Evolutionary conservation across 2,329 filamentous ascomycete genomes (phyloP), one percentile per base, ranked within the genome.

Genomic region (Aspergillus sp.): DNA sequence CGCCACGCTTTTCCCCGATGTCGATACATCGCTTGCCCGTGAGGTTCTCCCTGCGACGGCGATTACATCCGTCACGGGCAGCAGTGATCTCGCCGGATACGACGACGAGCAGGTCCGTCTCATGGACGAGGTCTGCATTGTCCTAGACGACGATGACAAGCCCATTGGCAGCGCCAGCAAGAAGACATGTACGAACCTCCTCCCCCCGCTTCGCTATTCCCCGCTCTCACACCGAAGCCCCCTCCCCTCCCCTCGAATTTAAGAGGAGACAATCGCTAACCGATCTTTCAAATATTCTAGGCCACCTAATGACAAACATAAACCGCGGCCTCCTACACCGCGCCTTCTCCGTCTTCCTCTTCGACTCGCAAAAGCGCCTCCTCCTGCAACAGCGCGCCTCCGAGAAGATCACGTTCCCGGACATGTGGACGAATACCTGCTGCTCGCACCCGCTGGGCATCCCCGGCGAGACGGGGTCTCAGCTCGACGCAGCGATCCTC

Each of bases 371-470:
- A 76, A 96, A 97, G 79, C 90, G 93, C 71, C 84, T 98, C 63
- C 90, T 99, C 49, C 88, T 99, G 55, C 95, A 99, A 81, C 95
- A 98, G 83, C 91, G 95, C 69, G 95, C 95, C 30, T 83, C 89
- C 46, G 94, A 98, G 82, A 99, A 99, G 84, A 99, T 99, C 75
- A 99, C 95, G 7, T 99, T 99, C 81, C 94, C 95, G 53, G 92
- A 97, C 76, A 93, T 97, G 90, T 99, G 95, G 95, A 99, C 95
- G 66, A 99, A 99, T 81, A 99, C 95, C 34, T 99, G 95, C 85
- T 99, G 95, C 84, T 99, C 95, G 45, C 95, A 99, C 79, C 95
- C 95, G 5, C 85, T 99, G 64, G 91, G 92, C 59, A 91, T 97
- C 68, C 91, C 95, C 8, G 90, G 90, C 67, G 95, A 99, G 86